Evolutionary conservation across 2,329 filamentous ascomycete genomes (phyloP).

Genomic region (Ophiostoma montium): DNA sequence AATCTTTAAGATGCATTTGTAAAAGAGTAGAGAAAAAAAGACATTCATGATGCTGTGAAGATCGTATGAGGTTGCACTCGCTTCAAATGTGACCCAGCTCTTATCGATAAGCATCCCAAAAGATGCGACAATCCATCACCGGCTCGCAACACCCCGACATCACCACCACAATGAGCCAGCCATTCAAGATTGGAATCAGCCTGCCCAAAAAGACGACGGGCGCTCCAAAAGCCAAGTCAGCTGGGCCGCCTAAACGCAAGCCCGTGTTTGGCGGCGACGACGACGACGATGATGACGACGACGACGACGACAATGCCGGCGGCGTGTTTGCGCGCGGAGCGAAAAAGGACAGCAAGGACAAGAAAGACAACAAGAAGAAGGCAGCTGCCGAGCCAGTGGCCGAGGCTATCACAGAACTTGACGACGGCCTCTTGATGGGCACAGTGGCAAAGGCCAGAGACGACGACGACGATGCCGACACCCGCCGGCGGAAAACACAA

Average conservation of each 20-base stretch:
- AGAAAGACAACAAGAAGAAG: conserved; percentile 6
- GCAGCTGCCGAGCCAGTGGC: conserved; percentile 23
- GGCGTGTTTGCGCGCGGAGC: conserved; percentile 5
- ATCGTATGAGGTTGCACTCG: no score
- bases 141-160: background rate
- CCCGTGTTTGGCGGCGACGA: conserved; percentile 45
- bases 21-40: no score
- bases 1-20: no score
- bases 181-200: conserved; percentile 16
- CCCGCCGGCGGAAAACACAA: background rate
- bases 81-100: no score
- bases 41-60: no score
- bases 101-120: conserved; percentile 5
- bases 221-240: conserved; percentile 47
- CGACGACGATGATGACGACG: conserved; percentile 44
- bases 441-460: conserved; percentile 9
- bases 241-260: conserved; percentile 33
- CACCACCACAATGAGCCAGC: conserved; percentile 2
- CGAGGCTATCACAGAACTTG: conserved; percentile 46
- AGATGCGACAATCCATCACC: background rate
- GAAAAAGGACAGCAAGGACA: background rate
- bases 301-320: conserved; percentile 16
- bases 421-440: conserved; percentile 29
- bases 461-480: background rate
- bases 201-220: conserved; percentile 22